Conservation (phyloP, 2,329 filamentous ascomycete genomes). For the Colletotrichum horii region DNA sequence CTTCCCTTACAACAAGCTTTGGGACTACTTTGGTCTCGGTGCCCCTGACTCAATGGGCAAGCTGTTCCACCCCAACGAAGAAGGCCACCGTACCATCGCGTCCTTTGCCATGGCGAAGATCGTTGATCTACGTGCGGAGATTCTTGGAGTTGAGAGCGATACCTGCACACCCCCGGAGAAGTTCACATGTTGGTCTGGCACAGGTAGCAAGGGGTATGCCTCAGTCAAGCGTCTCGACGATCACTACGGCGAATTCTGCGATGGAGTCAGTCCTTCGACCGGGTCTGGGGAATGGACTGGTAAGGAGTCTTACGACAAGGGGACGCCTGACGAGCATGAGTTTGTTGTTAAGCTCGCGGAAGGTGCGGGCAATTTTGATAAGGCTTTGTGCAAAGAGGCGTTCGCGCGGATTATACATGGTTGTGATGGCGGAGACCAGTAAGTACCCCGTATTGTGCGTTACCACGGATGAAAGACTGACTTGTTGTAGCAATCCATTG, state of each 20-base stretch:
- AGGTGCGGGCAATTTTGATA: background rate
- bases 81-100: background rate
- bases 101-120: background rate
- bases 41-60: background rate
- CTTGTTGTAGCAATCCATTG: background rate
- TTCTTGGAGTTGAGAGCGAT: background rate
- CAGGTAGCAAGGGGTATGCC: background rate
- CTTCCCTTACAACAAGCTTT: background rate
- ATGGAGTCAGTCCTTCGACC: background rate
- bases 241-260: background rate
- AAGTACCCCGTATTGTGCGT: background rate
- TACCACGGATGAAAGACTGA: background rate
- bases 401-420: background rate
- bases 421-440: background rate
- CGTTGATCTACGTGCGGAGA: background rate
- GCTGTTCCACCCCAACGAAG: background rate
- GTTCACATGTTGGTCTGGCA: background rate
- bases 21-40: background rate
- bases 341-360: background rate
- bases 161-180: background rate
- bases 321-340: background rate
- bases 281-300: background rate
- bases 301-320: background rate
- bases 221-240: background rate
- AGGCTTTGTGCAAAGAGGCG: background rate